These are phyloP conservation scores for Neostapfia colusana DNA, from an alignment of 176 grass and related monocot genomes.

Conservation along the genomic window DNA sequence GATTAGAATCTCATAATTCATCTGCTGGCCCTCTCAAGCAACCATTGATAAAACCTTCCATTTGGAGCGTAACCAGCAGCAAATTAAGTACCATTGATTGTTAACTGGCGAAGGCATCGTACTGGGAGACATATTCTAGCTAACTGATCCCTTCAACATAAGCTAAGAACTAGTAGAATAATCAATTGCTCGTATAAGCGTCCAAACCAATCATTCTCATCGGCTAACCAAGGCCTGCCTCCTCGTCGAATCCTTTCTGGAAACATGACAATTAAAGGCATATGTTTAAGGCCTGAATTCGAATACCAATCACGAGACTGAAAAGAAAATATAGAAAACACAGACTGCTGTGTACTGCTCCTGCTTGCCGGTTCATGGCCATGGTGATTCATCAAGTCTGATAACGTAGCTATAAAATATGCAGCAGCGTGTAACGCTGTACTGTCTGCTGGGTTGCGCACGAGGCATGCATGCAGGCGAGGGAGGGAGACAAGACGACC, in stretches of 20 bases:
- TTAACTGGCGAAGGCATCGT: background rate
- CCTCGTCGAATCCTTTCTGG: conserved; percentile 36
- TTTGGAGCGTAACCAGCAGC: conserved; percentile 42
- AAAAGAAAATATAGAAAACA: background rate
- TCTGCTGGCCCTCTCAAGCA: conserved; percentile 11
- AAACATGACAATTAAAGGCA: conserved; percentile 41
- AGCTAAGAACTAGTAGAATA: background rate
- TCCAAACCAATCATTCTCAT: conserved; percentile 52
- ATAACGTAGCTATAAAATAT: conserved; percentile 33
- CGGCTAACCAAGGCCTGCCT: background rate
- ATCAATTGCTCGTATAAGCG: conserved; percentile 11
- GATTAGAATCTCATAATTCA: conserved; percentile 18
- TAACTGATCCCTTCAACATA: background rate
- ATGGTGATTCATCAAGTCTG: conserved; percentile 2
- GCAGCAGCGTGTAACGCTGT: conserved; percentile 2
- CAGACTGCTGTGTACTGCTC: background rate
- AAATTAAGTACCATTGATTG: conserved; percentile 13
- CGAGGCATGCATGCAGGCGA: conserved; percentile 26
- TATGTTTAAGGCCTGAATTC: conserved; percentile 36
- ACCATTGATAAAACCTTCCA: conserved; percentile 39
- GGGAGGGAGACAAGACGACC: background rate
- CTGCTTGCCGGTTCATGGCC: conserved; percentile 17
- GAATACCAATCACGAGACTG: conserved; percentile 23
- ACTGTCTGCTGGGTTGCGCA: conserved; percentile 39
- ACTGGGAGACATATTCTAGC: conserved; percentile 28